phyloP scores from a whole-genome alignment of 2,329 filamentous ascomycete species.

The Colletotrichum filicis region DNA sequence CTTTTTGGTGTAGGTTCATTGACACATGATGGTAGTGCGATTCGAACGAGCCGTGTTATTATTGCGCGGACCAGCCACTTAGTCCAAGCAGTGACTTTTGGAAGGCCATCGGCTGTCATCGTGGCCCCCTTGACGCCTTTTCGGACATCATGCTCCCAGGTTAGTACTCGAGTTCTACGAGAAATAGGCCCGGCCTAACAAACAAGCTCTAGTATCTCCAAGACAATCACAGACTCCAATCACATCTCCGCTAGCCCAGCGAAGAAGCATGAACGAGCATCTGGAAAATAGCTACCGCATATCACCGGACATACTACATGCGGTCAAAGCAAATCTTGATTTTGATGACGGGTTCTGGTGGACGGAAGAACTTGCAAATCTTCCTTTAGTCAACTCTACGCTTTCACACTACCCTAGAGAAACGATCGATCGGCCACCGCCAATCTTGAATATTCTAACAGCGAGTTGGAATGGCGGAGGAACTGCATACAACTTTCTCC shows the following conservation, averaged over 20 bases:
- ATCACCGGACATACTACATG: slow-evolving; percentile 50
- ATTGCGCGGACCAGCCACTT: slow-evolving; percentile 53
- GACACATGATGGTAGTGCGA: slow-evolving; percentile 57
- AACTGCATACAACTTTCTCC: slow-evolving; percentile 62
- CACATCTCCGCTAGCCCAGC: slow-evolving; percentile 60
- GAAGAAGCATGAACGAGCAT: slow-evolving; percentile 63
- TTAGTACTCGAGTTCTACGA: slow-evolving; percentile 41
- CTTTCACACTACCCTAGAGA: slow-evolving; percentile 52
- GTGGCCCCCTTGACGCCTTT: slow-evolving; percentile 58
- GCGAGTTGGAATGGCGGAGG: slow-evolving; percentile 62
- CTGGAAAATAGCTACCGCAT: slow-evolving; percentile 58
- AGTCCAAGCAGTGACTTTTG: slow-evolving; percentile 57
- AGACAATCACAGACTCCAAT: slow-evolving; percentile 61
- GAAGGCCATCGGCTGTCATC: slow-evolving; percentile 62
- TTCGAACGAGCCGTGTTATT: slow-evolving; percentile 58
- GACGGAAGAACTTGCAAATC: slow-evolving; percentile 59
- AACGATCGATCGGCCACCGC: slow-evolving; percentile 55
- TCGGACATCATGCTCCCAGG: slow-evolving; percentile 62
- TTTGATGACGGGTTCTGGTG: slow-evolving; percentile 69
- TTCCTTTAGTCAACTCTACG: slow-evolving; percentile 51
- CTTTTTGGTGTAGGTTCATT: not conserved
- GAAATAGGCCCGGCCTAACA: not conserved
- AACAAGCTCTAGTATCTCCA: slow-evolving; percentile 57
- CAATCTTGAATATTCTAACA: slow-evolving; percentile 61
- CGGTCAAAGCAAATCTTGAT: slow-evolving; percentile 59